A percentile compares a stretch with the other conserved stretches of the same genome.
These are phyloP conservation scores for Cucurbita maxima DNA, from an alignment of 306 rosid species.

Conservation along the genomic window DNA sequence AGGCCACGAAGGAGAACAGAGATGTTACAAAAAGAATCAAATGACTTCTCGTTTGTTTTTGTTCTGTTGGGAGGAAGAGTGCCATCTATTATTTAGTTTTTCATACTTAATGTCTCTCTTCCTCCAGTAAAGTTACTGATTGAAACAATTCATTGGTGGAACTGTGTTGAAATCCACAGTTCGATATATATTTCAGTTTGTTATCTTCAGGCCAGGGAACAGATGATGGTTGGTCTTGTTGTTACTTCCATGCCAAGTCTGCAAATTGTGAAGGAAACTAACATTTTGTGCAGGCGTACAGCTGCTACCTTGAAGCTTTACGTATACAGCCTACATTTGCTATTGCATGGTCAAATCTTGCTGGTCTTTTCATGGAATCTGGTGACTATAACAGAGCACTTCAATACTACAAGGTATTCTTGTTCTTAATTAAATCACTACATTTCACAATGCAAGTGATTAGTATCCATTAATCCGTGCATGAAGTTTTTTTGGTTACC, in stretches of 20 bases:
- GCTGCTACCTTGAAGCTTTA: constrained; percentile 93
- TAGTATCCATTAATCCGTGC: neutral
- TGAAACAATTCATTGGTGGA: constrained; percentile 66
- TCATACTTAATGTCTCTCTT: constrained; percentile 22
- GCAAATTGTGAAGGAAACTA: constrained; percentile 83
- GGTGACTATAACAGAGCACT: constrained; percentile 94
- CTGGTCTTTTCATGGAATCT: constrained; percentile 97
- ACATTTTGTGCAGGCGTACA: constrained; percentile 99
- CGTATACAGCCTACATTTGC: constrained; percentile 95
- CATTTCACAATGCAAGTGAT: neutral
- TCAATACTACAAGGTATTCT: constrained; percentile 73
- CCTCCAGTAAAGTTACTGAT: constrained; percentile 57
- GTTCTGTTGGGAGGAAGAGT: constrained; percentile 22
- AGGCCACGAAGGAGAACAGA: neutral
- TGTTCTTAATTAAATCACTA: constrained; percentile 6
- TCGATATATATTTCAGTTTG: constrained; percentile 65
- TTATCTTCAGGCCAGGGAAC: constrained; percentile 71
- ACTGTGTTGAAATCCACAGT: constrained; percentile 68
- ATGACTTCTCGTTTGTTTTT: neutral
- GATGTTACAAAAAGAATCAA: neutral
- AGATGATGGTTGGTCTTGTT: constrained; percentile 90
- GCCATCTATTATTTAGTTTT: constrained; percentile 39
- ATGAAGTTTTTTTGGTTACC: neutral
- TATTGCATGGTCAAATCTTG: constrained; percentile 99
- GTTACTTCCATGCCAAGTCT: constrained; percentile 72